Conservation (phyloP, 2,329 filamentous ascomycete species). For the Calonectria crousiana region DNA sequence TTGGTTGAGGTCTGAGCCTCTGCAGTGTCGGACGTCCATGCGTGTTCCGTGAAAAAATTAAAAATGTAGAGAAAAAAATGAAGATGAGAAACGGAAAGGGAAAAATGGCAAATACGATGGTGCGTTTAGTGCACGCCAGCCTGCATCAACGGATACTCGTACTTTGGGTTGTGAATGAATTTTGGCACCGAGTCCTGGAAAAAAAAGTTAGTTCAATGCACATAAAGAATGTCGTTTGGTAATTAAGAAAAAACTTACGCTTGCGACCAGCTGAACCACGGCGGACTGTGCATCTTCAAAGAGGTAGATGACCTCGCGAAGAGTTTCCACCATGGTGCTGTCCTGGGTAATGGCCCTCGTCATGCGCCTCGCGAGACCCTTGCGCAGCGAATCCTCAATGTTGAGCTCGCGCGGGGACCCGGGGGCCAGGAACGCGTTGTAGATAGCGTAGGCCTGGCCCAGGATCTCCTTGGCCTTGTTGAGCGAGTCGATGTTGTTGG, state of each 20-base stretch:
- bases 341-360: slow-evolving; percentile 96
- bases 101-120: background rate
- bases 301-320: slow-evolving; percentile 87
- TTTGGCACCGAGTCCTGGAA: background rate
- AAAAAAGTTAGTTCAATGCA: background rate
- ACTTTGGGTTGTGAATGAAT: background rate
- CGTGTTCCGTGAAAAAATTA: background rate
- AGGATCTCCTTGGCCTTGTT: slow-evolving; percentile 94
- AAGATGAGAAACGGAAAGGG: background rate
- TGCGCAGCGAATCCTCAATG: slow-evolving; percentile 94
- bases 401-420: slow-evolving; percentile 97
- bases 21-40: background rate
- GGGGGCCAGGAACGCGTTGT: slow-evolving; percentile 96
- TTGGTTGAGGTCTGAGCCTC: background rate
- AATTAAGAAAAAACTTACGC: slow-evolving; percentile 75
- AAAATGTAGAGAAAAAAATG: background rate
- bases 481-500: slow-evolving; percentile 69
- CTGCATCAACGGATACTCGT: slow-evolving; percentile 1
- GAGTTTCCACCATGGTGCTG: slow-evolving; percentile 87
- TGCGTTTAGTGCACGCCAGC: background rate
- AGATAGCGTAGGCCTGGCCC: slow-evolving; percentile 94
- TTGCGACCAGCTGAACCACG: slow-evolving; percentile 98
- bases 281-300: slow-evolving; percentile 95
- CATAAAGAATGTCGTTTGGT: too few species aligned
- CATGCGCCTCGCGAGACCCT: slow-evolving; percentile 94